Evolutionary conservation across 345 rosid species (phyloP).

Genomic region (Chamaenerion angustifolium): DNA sequence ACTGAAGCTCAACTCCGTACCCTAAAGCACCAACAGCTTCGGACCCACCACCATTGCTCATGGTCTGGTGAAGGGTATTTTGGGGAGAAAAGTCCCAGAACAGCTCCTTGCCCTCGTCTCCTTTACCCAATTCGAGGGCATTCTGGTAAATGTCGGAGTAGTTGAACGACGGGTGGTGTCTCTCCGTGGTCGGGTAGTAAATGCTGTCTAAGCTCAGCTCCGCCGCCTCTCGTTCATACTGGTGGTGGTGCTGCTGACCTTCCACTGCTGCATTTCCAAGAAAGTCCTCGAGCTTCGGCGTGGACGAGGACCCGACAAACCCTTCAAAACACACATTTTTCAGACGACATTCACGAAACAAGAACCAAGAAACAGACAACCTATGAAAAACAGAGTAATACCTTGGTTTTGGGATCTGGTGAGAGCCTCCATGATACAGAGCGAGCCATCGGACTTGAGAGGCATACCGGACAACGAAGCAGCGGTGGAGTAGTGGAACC

Average conservation of each 20-base stretch:
- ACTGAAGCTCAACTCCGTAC: slow-evolving; percentile 25
- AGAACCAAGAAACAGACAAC: neutral
- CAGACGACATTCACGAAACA: neutral
- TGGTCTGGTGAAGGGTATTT: no score
- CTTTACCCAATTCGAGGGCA: no score
- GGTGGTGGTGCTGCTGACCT: slow-evolving; percentile 5
- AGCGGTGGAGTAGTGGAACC: slow-evolving; percentile 21
- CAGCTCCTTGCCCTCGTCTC: neutral
- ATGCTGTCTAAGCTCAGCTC: slow-evolving; percentile 17
- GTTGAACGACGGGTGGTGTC: slow-evolving; percentile 3
- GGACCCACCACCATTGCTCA: slow-evolving; percentile 3
- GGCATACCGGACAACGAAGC: slow-evolving; percentile 60
- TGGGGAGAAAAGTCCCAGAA: slow-evolving; percentile 1
- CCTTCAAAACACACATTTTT: slow-evolving; percentile 13
- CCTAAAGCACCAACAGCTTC: slow-evolving; percentile 8
- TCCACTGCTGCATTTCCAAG: slow-evolving; percentile 33
- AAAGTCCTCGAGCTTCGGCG: slow-evolving; percentile 71
- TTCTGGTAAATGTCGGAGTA: slow-evolving; percentile 9
- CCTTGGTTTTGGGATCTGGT: slow-evolving; percentile 43
- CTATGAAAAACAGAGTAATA: slow-evolving; percentile 1
- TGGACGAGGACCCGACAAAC: slow-evolving; percentile 24
- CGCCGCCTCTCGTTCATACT: slow-evolving; percentile 7
- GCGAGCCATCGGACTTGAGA: slow-evolving; percentile 68
- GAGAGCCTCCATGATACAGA: slow-evolving; percentile 67
- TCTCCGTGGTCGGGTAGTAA: slow-evolving; percentile 4